Base-by-base conservation (phyloP, 163 green algal genomes). In the Coccomyxa subellipsoidea region DNA sequence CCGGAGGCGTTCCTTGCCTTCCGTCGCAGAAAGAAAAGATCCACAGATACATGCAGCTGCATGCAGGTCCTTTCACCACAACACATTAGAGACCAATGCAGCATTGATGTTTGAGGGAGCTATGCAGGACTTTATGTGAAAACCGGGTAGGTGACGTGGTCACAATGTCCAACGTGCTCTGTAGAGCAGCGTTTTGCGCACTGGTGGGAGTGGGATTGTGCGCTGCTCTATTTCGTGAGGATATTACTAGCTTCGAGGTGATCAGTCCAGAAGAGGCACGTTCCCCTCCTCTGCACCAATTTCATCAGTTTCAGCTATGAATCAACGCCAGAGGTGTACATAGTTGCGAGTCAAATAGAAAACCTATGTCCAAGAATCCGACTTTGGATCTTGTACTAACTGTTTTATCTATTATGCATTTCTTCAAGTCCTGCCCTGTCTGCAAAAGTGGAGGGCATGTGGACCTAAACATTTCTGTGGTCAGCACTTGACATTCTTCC, bases 161-260 rank as follows among this genome's bases (percentile, higher is more conserved):
- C 21, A 59, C 21, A 59, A 59, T 59, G 47, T 27, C 47, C 47
- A 59, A 59, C 15, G 5, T 59, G 4, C 5, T 59, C 47, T 73
- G 32, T n/a, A 34, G 66, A 34, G 66, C 66, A 73, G 66, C 66
- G 27, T 1, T 73, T 73, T 36, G 27, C n/a, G 66, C 66, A 23
- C 66, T 73, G 66, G 29, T 73, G 29, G 66, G 66, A 73, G 66
- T 73, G 6, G 66, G 66, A 8, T 73, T 73, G 66, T 73, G 66
- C 27, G 66, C 66, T 36, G 66, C 66, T 4, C 7, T 73, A 32
- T 73, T 73, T 34, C 27, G 66, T 32, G n/a, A 34, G 10, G 66
- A 73, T 27, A 23, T 7, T 6, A 36, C 21, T 8, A 73, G 7
- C 7, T 36, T 73, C 4, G 66, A 73, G 1, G 66, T n/a, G 27